phyloP scores from a whole-genome alignment of 148 eudicot species.

The Chenopodium suecicum region DNA sequence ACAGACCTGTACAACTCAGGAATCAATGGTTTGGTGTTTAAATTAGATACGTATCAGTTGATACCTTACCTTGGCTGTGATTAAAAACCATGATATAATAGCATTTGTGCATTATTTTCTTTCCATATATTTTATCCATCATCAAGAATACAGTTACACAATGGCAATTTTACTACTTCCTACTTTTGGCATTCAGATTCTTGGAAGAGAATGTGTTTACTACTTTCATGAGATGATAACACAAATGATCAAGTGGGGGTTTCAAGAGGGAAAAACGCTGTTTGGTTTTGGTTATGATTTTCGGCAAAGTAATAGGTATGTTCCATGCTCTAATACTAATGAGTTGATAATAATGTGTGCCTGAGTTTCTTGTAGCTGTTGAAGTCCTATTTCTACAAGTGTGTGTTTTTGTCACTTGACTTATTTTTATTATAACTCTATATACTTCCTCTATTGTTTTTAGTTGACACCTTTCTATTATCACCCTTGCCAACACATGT shows the following conservation, averaged over 20 bases:
- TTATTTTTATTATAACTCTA: too few species aligned
- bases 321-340: neutral
- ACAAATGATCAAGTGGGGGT: constrained; percentile 92
- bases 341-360: neutral
- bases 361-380: neutral
- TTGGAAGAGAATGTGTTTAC: constrained; percentile 72
- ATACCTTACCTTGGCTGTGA: neutral
- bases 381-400: neutral
- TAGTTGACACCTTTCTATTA: too few species aligned
- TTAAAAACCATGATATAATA: neutral
- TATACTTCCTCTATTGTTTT: too few species aligned
- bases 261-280: constrained; percentile 88
- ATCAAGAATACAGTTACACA: neutral
- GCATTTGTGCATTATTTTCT: neutral
- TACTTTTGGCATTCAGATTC: constrained; percentile 43
- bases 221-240: constrained; percentile 97
- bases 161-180: neutral
- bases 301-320: constrained; percentile 96
- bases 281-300: constrained; percentile 99
- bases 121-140: neutral
- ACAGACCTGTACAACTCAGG: neutral
- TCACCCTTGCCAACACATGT: too few species aligned
- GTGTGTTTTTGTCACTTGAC: neutral
- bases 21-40: neutral
- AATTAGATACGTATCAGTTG: neutral